Percentiles rank a stretch among this genome's conserved stretches.
phyloP scores from a whole-genome alignment of 768 basidiomycete species.

The Bullera alba region DNA sequence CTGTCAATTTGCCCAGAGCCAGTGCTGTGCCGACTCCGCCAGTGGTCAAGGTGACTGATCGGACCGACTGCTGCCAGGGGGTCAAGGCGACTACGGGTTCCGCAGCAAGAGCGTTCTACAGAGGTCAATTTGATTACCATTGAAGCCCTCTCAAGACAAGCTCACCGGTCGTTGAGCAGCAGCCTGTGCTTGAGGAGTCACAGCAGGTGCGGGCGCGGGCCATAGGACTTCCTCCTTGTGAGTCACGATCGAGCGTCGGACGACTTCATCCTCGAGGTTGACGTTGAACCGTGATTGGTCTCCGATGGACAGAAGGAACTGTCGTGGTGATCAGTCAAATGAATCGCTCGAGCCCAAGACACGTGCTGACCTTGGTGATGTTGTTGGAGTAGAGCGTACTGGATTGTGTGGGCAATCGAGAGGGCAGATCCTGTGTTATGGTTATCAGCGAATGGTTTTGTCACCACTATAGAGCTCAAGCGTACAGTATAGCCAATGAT shows the following conservation, averaged over 20 bases:
- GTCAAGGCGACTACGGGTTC: constrained; percentile 57
- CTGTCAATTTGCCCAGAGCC: constrained; percentile 70
- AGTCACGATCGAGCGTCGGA: constrained; percentile 69
- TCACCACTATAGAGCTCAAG: constrained; percentile 1
- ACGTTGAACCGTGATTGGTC: constrained; percentile 59
- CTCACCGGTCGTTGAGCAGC: constrained; percentile 6
- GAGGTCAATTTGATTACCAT: not conserved
- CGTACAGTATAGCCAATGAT: constrained; percentile 58
- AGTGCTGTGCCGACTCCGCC: constrained; percentile 67
- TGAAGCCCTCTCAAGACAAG: not conserved
- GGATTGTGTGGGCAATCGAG: constrained; percentile 81
- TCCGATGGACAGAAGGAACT: constrained; percentile 66
- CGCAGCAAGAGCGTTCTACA: constrained; percentile 13
- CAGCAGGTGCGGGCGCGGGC: constrained; percentile 55
- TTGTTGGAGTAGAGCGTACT: constrained; percentile 88
- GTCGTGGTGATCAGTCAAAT: not conserved
- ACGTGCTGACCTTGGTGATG: constrained; percentile 56
- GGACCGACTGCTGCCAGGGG: constrained; percentile 73
- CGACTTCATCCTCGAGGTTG: constrained; percentile 74
- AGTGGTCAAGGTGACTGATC: constrained; percentile 67
- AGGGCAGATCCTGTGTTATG: constrained; percentile 74
- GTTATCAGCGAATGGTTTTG: constrained; percentile 63
- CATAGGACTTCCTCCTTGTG: constrained; percentile 62
- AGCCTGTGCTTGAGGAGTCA: constrained; percentile 43
- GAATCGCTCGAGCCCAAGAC: not conserved